Base-by-base conservation (phyloP, 2,329 filamentous ascomycete species). In the Clarireedia sp. region DNA sequence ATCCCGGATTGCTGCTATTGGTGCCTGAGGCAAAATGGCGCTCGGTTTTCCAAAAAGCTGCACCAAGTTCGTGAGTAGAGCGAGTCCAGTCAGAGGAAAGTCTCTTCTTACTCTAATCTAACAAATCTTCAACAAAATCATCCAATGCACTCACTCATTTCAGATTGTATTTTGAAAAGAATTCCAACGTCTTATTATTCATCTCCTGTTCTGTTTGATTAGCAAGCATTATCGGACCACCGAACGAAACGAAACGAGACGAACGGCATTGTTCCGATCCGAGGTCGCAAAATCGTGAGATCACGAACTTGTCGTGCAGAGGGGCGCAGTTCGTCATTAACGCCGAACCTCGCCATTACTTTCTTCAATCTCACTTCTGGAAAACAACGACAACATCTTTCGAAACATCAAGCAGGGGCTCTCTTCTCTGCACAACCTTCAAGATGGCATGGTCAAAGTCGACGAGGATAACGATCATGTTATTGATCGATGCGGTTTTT, bases 361-460 rank as follows among this genome's bases (percentile, higher is more conserved):
- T 43, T 21, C 17, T 12, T 21, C 40, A 7, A 48, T 17, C n/a
- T 14, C 16, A 9, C 40, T 51, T 51, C 50, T 19, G 12, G n/a
- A 6, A 16, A 16, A 16, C 38, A 33, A 16, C n/a, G 16, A 43
- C 23, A 26, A 26, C 5, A 7, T 16, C 14, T 23, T 26, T 46
- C 21, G 7, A 16, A n/a, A 46, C 19, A 46, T 14, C 29, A 9
- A 26, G 4, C 24, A 46, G 21, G 43, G 24, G 43, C 12, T 38
- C 19, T 24, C 17, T 36, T 33, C n/a, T 53, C 26, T 19, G 12
- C 23, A 10, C 23, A 23, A 45, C 38, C 52, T 37, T 36, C 3
- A 26, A 57, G 62, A 95, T 95, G 90, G 87, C 80, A 62, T 87
- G 92, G 79, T 95, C 91, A 68, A 99, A 99, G 73, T 88, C 87